phyloP scores from a whole-genome alignment of 23 red algal genomes.

The Gracilaria caudata region DNA sequence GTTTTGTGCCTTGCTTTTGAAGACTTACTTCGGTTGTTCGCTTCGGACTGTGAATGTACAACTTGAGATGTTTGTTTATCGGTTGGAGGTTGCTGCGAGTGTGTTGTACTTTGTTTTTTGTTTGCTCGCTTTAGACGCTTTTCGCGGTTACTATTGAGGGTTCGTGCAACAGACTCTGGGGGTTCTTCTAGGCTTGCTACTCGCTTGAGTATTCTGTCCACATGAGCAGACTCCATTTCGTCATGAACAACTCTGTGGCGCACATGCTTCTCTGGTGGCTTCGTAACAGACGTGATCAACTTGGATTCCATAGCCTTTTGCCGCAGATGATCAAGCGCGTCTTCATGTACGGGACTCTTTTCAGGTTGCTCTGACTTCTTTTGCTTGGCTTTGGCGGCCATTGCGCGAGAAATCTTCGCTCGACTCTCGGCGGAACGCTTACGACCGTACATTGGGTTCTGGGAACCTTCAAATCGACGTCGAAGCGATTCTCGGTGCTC shows the following conservation, averaged over 20 bases:
- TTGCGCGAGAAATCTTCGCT: slow-evolving; percentile 49
- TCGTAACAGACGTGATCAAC: slow-evolving; percentile 15
- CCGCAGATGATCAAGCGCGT: slow-evolving; percentile 20
- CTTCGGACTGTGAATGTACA: background rate
- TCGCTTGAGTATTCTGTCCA: slow-evolving; percentile 33
- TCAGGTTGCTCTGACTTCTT: slow-evolving; percentile 1
- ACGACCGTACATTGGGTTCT: slow-evolving; percentile 68
- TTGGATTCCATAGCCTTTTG: slow-evolving; percentile 12
- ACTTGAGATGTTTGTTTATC: background rate
- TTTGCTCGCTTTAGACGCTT: background rate
- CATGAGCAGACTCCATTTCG: slow-evolving; percentile 8
- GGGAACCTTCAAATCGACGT: slow-evolving; percentile 34
- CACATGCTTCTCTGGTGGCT: background rate
- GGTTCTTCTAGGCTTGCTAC: slow-evolving; percentile 28
- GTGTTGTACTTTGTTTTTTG: background rate
- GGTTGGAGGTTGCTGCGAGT: background rate
- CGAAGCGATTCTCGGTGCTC: slow-evolving; percentile 53
- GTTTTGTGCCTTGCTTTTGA: background rate
- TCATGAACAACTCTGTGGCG: background rate
- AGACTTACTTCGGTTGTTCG: background rate
- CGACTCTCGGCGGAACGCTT: slow-evolving; percentile 37
- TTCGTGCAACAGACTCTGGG: slow-evolving; percentile 2
- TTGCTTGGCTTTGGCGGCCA: slow-evolving; percentile 14
- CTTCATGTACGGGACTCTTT: background rate
- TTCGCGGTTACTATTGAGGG: slow-evolving; percentile 3